Base-by-base conservation (phyloP, 768 basidiomycete genomes). In the Phlegmacium glaucopus region DNA sequence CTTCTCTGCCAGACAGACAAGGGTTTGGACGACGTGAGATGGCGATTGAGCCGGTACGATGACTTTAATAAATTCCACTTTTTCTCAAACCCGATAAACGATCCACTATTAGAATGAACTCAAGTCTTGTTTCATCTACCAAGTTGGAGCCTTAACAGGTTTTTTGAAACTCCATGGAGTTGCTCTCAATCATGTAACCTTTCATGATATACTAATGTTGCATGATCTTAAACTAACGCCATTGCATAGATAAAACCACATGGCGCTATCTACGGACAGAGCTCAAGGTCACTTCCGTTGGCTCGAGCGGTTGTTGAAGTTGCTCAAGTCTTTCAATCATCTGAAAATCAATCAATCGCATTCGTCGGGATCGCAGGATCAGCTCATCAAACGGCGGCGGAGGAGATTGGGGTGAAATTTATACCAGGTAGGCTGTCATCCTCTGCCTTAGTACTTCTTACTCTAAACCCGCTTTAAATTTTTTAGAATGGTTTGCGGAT, bases 1-100 rank as follows among this genome's bases (percentile, higher is more conserved):
- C 84, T 1, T 81, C 78, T 16, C 72, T 83, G 18, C 84, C 72
- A 9, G 83, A 86, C 59, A 59, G 73, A 15, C 82, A 83, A 56
- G 83, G 83, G 1, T 85, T 85, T 48, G 84, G 84, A 4, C 62
- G 83, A 15, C 68, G 83, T 27, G 83, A 85, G 54, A 80, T 87
- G 79, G 71, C 69, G 0, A 75, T 85, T 48, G 74, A 76, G 45
- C 75, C 80, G 2, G 83, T 84, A 50, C 38, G 74, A 12, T 37
- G 0, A 9, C 11, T n/a, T n/a, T n/a, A 26, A 12, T 6, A 6
- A 10, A 11, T 41, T 15, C 22, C 9, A 34, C 17, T 16, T n/a
- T 18, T 42, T 3, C 4, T 29, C 18, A 16, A n/a, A 1, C n/a
- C 29, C 32, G 6, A 15, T 4, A n/a, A 29, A 30, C 13, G 28